Percentiles rank a stretch among this genome's conserved stretches.
Evolutionary conservation across 2,329 filamentous ascomycete genomes (phyloP).

Genomic region (Clarireedia paspali): DNA sequence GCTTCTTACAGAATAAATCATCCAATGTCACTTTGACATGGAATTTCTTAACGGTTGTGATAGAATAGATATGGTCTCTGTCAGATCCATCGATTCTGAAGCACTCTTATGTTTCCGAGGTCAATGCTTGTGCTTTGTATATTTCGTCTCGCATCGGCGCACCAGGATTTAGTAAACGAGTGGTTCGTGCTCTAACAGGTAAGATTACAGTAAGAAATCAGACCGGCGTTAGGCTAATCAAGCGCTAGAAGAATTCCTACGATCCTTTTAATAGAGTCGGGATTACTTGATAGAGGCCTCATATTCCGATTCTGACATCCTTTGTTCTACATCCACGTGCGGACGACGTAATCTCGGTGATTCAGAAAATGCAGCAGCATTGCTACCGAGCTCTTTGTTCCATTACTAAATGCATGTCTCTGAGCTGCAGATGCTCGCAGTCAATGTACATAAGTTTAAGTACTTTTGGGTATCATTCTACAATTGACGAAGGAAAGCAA

Average conservation of each 20-base stretch:
- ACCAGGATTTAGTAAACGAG: constrained; percentile 1
- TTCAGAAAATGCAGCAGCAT: not conserved
- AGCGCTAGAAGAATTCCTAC: not conserved
- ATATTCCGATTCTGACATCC: not conserved
- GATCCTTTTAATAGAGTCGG: constrained; percentile 4
- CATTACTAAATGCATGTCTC: not conserved
- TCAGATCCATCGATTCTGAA: constrained; percentile 6
- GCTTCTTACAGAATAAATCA: constrained; percentile 6
- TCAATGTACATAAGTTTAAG: not conserved
- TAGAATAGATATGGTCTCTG: not conserved
- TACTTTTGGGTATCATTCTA: constrained; percentile 7
- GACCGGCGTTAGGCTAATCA: not conserved
- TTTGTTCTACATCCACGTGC: not conserved
- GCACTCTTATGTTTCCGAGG: constrained; percentile 5
- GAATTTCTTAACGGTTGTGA: not conserved
- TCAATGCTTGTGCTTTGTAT: constrained; percentile 10
- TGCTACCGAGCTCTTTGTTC: not conserved
- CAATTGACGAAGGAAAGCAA: not conserved
- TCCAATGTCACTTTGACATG: constrained; percentile 7
- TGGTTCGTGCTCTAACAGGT: constrained; percentile 1
- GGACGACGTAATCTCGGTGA: not conserved
- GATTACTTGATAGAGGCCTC: not conserved
- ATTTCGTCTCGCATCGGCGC: not conserved
- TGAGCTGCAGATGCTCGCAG: not conserved
- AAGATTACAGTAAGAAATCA: not conserved